Base-by-base conservation (phyloP, 2,329 filamentous ascomycete species). In the Diaporthe vexans region DNA sequence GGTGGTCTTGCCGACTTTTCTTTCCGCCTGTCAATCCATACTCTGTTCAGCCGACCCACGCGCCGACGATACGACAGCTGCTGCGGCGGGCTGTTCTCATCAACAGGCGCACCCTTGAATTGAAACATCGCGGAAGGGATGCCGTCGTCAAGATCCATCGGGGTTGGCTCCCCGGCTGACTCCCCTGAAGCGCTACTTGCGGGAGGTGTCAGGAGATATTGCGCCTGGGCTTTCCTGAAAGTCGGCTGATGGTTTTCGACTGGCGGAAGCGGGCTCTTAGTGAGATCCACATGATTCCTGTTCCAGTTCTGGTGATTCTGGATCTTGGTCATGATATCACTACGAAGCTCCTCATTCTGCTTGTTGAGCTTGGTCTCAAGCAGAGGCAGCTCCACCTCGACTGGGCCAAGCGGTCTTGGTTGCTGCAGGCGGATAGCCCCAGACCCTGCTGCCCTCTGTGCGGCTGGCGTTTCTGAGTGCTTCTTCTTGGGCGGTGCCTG, bases 241-340 rank as follows among this genome's bases (percentile, higher is more conserved):
- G 90, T 89, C 74, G 88, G 84, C 76, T 92, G 88, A 78, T 87
- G 86, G 74, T 94, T 93, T 79, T 91, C 88, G 57, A 94, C 91
- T 29, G 95, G 95, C 68, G 94, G 94, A 77, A 98, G 89, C 68
- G 96, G 95, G 77, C 93, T 92, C 85, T 93, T 92, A 76, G 96
- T 98, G 81, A 95, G 89, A 85, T 98, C 95, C 79, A 97, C 90
- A 86, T 94, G 95, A 80, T 94, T 93, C 79, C 94, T 89, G 84
- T 98, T 98, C 95, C 96, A 98, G 82, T 94, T 92, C 79, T 93
- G 91, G 84, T 98, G 96, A 84, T 97, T 96, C 79, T 93, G 90
- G 72, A 97, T 92, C 84, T 97, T 96, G 79, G 91, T 91, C 82
- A 97, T 94, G 81, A 98, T 94, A 80, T 97, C 95, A 77, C 89